A percentile compares a stretch with the other conserved stretches of the same genome.
These are phyloP conservation scores for Stachybotrys chartarum DNA, from an alignment of 2,329 filamentous ascomycete genomes.

Conservation along the genomic window DNA sequence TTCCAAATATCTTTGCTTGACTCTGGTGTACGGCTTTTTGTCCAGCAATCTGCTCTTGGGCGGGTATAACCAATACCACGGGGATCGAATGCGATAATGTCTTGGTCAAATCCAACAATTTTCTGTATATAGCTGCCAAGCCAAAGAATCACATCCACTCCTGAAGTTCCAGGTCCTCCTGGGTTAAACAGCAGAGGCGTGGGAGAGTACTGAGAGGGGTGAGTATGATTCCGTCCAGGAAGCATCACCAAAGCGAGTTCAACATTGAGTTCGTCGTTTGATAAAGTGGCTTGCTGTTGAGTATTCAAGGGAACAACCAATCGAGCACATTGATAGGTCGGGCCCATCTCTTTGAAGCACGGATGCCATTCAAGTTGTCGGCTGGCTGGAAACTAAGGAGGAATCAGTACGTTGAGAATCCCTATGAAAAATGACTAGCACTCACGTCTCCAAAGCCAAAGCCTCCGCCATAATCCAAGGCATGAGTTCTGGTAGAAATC, in stretches of 20 bases:
- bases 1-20: conserved; percentile 3
- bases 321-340: background rate
- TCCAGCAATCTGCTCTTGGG: conserved; percentile 30
- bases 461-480: too few species aligned
- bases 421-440: too few species aligned
- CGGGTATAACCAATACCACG: conserved; percentile 30
- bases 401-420: too few species aligned
- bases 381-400: too few species aligned
- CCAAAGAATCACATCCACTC: conserved; percentile 5
- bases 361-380: background rate
- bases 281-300: background rate
- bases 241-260: background rate
- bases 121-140: conserved; percentile 7
- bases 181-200: conserved; percentile 27
- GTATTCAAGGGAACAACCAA: background rate
- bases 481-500: too few species aligned
- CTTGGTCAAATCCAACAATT: conserved; percentile 23
- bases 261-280: background rate
- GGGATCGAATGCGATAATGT: conserved; percentile 37
- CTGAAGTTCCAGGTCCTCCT: conserved; percentile 23
- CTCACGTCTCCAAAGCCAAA: too few species aligned
- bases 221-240: background rate
- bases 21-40: conserved; percentile 18
- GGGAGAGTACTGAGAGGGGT: background rate
- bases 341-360: background rate